Evolutionary conservation across 306 rosid genomes (phyloP).

Genomic region (Vigna unguiculata): DNA sequence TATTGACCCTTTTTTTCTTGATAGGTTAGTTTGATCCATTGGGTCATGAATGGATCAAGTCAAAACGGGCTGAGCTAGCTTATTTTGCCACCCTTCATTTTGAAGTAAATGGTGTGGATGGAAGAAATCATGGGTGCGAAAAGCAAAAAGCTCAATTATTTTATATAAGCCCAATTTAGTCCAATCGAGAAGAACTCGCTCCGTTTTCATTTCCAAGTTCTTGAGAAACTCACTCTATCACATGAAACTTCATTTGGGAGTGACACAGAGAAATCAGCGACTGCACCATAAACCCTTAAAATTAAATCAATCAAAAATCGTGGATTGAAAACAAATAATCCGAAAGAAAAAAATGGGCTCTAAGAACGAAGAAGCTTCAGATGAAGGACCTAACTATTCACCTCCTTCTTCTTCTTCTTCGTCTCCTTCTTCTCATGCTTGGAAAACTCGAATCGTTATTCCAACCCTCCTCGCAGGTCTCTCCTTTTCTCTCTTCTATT

Average conservation of each 20-base stretch:
- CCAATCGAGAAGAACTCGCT: background rate
- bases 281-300: slow-evolving; percentile 4
- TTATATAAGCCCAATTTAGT: background rate
- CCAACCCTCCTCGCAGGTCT: slow-evolving; percentile 85
- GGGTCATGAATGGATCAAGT: too few species aligned
- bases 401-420: slow-evolving; percentile 42
- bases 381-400: slow-evolving; percentile 33
- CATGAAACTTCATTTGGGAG: background rate
- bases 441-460: slow-evolving; percentile 71
- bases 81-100: too few species aligned
- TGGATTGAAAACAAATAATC: background rate
- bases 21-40: too few species aligned
- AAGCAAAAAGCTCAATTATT: too few species aligned
- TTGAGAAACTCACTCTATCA: background rate
- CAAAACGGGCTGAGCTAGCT: too few species aligned
- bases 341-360: slow-evolving; percentile 41
- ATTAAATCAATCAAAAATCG: background rate
- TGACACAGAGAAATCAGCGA: background rate
- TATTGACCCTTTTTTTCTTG: too few species aligned
- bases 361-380: slow-evolving; percentile 30
- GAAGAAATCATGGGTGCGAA: too few species aligned
- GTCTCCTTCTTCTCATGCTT: slow-evolving; percentile 47
- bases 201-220: background rate
- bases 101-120: too few species aligned
- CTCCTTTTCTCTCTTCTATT: background rate